Conservation (phyloP, 164 flowering plant genomes). For the Stephania yunnanensis region DNA sequence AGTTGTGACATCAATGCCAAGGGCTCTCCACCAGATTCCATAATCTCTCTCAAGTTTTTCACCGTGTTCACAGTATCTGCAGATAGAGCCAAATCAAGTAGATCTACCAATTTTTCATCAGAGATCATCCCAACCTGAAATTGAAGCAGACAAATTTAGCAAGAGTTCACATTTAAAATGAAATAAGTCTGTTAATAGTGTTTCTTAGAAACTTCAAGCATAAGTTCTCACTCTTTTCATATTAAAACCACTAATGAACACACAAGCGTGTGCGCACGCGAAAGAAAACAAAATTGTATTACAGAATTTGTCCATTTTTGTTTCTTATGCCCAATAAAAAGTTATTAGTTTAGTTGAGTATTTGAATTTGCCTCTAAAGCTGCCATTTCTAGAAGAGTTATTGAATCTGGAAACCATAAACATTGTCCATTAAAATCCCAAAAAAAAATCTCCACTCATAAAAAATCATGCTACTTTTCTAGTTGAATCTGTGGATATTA, state of each 20-base stretch:
- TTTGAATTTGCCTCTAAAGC: neutral
- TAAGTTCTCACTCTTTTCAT: neutral
- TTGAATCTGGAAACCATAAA: neutral
- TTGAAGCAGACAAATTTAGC: neutral
- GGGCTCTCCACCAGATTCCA: conserved; percentile 96
- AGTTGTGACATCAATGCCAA: conserved; percentile 96
- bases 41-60: conserved; percentile 79
- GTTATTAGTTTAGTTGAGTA: neutral
- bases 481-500: neutral
- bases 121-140: conserved; percentile 91
- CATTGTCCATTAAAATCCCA: neutral
- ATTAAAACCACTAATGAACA: neutral
- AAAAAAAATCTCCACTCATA: neutral
- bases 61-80: conserved; percentile 98
- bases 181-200: neutral
- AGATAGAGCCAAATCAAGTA: conserved; percentile 94
- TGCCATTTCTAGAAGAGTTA: neutral
- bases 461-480: neutral
- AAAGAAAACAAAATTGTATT: neutral
- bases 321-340: neutral
- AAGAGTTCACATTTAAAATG: neutral
- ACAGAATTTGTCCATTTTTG: neutral
- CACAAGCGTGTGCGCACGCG: too few relatives aligned
- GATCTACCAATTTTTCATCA: conserved; percentile 92
- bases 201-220: neutral